Evolutionary conservation across 2,329 filamentous ascomycete genomes (phyloP).

Genomic region (Thielaviopsis cerberus): DNA sequence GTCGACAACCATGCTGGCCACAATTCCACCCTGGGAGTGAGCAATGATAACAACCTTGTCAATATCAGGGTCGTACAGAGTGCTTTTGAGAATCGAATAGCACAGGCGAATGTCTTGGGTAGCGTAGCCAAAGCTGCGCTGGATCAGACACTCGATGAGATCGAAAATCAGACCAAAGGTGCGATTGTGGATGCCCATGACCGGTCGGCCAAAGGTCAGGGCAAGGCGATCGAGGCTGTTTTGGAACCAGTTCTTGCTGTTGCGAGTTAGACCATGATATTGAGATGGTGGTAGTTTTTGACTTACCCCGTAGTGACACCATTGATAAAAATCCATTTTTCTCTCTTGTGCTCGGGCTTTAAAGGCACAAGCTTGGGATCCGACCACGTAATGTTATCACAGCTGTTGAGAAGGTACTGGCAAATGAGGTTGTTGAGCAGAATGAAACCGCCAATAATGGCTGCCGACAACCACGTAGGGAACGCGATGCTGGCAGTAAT

Average conservation of each 20-base stretch:
- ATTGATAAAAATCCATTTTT: conserved; percentile 68
- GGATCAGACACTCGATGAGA: conserved; percentile 56
- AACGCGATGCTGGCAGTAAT: conserved; percentile 29
- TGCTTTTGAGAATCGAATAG: conserved; percentile 41
- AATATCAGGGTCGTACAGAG: conserved; percentile 40
- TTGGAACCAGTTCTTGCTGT: conserved; percentile 46
- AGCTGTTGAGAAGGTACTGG: conserved; percentile 32
- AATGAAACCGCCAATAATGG: conserved; percentile 26
- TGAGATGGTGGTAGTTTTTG: no score
- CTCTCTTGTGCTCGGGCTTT: conserved; percentile 33
- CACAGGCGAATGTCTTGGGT: conserved; percentile 48
- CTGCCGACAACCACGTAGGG: conserved; percentile 29
- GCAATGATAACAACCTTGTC: conserved; percentile 55
- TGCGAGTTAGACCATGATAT: conserved; percentile 11
- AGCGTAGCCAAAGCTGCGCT: conserved; percentile 55
- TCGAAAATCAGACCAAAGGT: conserved; percentile 62
- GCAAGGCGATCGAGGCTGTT: conserved; percentile 53
- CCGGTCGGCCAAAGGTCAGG: conserved; percentile 49
- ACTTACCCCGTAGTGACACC: conserved; percentile 46
- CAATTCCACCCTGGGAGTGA: conserved; percentile 62
- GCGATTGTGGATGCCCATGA: conserved; percentile 57
- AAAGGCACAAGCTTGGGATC: conserved; percentile 32
- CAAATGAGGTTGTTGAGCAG: conserved; percentile 33
- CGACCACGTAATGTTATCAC: conserved; percentile 29
- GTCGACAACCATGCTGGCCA: conserved; percentile 54